phyloP scores from a whole-genome alignment of 176 grass and related monocot species.

The Poa pratensis region DNA sequence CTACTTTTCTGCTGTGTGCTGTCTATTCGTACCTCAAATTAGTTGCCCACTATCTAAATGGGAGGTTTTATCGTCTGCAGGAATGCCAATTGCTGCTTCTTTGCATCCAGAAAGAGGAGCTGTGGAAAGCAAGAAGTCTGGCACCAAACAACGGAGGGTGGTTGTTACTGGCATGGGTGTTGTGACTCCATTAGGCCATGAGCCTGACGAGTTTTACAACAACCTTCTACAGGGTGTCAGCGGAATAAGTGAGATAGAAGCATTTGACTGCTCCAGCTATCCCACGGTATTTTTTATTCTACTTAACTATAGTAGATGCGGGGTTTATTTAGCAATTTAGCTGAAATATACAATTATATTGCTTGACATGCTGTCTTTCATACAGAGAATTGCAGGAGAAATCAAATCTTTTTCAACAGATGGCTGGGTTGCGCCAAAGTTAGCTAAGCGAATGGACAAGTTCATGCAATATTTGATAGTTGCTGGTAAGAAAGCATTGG shows the following conservation, averaged over 20 bases:
- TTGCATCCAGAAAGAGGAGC: conserved; percentile 76
- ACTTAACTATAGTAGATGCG: conserved; percentile 17
- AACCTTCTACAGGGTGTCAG: conserved; percentile 88
- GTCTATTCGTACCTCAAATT: conserved; percentile 11
- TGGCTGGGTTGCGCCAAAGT: conserved; percentile 89
- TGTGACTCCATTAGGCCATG: conserved; percentile 92
- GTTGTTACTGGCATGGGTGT: conserved; percentile 98
- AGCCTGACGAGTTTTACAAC: conserved; percentile 95
- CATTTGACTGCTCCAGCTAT: conserved; percentile 92
- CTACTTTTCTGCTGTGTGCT: conserved; percentile 17
- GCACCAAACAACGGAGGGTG: conserved; percentile 72
- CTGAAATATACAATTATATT: not conserved
- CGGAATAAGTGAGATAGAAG: conserved; percentile 88
- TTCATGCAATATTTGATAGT: conserved; percentile 96
- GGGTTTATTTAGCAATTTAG: conserved; percentile 34
- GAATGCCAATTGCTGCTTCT: conserved; percentile 76
- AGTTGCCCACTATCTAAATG: conserved; percentile 21
- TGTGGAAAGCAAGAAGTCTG: conserved; percentile 58
- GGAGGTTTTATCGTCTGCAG: conserved; percentile 52
- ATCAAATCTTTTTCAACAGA: conserved; percentile 94
- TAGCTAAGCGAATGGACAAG: conserved; percentile 94
- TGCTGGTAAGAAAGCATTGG: conserved; percentile 93
- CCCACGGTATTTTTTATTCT: conserved; percentile 68
- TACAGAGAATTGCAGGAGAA: conserved; percentile 94
- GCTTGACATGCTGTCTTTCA: conserved; percentile 24